These are phyloP conservation scores for Xylaria arbuscula DNA, from an alignment of 2,329 filamentous ascomycete species.

Conservation along the genomic window DNA sequence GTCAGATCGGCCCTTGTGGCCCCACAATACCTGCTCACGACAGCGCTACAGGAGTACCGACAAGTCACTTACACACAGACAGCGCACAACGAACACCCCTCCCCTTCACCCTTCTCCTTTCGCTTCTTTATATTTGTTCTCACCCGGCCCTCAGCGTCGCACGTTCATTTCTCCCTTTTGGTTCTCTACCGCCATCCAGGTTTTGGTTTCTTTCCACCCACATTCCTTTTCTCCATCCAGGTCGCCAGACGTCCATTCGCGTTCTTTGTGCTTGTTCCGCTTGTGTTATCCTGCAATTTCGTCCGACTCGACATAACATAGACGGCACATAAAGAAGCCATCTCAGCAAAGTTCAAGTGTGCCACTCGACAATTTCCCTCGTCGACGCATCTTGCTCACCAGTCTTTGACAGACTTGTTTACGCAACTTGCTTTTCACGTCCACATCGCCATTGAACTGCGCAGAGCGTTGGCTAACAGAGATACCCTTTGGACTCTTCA, in stretches of 20 bases:
- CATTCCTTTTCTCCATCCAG: conserved; percentile 47
- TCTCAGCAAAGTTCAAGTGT: conserved; percentile 30
- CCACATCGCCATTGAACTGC: conserved; percentile 35
- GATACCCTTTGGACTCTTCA: conserved; percentile 41
- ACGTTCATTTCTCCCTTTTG: conserved; percentile 33
- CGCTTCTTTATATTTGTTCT: conserved; percentile 35
- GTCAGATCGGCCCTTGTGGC: conserved; percentile 28
- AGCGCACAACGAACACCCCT: neutral
- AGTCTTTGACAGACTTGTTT: conserved; percentile 49
- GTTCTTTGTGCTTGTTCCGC: conserved; percentile 35
- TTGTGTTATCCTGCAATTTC: conserved; percentile 43
- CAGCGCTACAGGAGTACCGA: neutral
- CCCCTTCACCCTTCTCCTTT: conserved; percentile 32
- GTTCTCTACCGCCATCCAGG: conserved; percentile 34
- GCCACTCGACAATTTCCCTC: conserved; percentile 37
- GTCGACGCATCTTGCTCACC: conserved; percentile 44
- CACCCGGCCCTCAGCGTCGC: conserved; percentile 30
- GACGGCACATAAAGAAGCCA: conserved; percentile 32
- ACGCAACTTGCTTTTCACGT: conserved; percentile 37
- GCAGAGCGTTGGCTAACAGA: conserved; percentile 44
- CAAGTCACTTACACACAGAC: conserved; percentile 6
- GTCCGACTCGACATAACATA: conserved; percentile 32
- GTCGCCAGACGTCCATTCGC: conserved; percentile 44
- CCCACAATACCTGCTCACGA: conserved; percentile 15
- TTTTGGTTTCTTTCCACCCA: conserved; percentile 40